These are phyloP conservation scores for Corylus americana DNA, from an alignment of 306 rosid genomes.

Conservation along the genomic window DNA sequence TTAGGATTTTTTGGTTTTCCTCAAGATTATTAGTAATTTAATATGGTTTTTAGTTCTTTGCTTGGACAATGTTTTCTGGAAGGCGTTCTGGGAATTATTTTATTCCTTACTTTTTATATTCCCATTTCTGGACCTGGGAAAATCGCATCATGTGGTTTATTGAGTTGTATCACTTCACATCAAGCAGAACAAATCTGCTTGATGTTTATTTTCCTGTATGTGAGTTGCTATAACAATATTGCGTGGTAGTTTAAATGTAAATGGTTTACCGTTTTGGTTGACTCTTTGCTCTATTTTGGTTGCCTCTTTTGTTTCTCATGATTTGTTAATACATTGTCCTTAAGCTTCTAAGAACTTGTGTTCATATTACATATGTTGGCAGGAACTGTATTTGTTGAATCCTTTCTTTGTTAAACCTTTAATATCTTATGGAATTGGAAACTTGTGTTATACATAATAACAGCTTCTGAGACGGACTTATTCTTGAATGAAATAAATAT, in stretches of 20 bases:
- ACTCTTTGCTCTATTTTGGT: not conserved
- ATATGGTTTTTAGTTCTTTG: not conserved
- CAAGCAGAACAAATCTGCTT: not conserved
- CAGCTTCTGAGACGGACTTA: not conserved
- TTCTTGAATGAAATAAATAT: no score
- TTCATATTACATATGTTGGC: not conserved
- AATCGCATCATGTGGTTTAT: not conserved
- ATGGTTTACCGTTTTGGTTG: not conserved
- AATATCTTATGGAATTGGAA: not conserved
- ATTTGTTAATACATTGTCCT: not conserved
- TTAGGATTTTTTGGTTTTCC: not conserved
- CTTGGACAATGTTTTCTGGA: not conserved
- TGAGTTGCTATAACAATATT: not conserved
- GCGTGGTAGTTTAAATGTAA: not conserved
- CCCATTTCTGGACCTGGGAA: not conserved
- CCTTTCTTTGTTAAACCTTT: not conserved
- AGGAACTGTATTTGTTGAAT: not conserved
- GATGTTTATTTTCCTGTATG: not conserved
- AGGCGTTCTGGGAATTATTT: not conserved
- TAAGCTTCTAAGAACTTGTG: not conserved
- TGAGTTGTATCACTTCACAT: not conserved
- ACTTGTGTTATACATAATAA: not conserved
- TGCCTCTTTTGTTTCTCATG: not conserved
- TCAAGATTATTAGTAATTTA: not conserved
- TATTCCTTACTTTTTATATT: not conserved